These are phyloP conservation scores for Kodamaea kakaduensis DNA, from an alignment of 805 yeast species.

Conservation along the genomic window DNA sequence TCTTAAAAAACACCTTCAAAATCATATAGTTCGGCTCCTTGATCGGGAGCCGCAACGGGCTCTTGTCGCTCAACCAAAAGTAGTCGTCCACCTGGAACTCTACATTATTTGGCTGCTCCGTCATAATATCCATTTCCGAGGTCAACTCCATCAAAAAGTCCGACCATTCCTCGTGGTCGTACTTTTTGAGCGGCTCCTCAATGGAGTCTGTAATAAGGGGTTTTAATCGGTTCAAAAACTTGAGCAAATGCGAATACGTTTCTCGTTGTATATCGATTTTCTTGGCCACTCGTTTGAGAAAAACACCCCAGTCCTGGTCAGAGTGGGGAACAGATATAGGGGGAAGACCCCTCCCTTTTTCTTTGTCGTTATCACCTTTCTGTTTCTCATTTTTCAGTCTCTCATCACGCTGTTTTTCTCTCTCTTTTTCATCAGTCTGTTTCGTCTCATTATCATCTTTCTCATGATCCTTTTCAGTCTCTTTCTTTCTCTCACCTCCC, in stretches of 20 bases:
- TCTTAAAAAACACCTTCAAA: conserved; percentile 26
- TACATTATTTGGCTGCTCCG: conserved; percentile 2
- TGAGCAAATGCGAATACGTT: conserved; percentile 19
- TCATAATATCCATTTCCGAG: conserved; percentile 8
- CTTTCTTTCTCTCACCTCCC: too few relatives aligned
- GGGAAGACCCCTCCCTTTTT: background rate
- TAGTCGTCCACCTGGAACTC: conserved; percentile 10
- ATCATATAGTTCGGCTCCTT: conserved; percentile 64
- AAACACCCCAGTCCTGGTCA: conserved; percentile 2
- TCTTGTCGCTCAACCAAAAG: conserved; percentile 62
- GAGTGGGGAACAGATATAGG: conserved; percentile 3
- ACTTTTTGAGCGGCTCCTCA: conserved; percentile 40
- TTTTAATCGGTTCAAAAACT: conserved; percentile 28
- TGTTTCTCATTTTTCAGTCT: conserved; percentile 14
- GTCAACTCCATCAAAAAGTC: conserved; percentile 31
- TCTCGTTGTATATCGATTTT: conserved; percentile 12
- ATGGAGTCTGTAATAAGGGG: conserved; percentile 32
- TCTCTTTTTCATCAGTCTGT: too few relatives aligned
- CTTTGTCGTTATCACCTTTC: conserved; percentile 4
- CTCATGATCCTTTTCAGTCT: too few relatives aligned
- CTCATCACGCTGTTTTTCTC: too few relatives aligned
- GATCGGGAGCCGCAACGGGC: conserved; percentile 69
- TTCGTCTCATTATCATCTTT: too few relatives aligned
- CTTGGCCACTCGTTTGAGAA: conserved; percentile 4
- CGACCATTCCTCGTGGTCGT: conserved; percentile 52